phyloP scores from a whole-genome alignment of 169 alveolate species.

The Eimeria zaria region DNA sequence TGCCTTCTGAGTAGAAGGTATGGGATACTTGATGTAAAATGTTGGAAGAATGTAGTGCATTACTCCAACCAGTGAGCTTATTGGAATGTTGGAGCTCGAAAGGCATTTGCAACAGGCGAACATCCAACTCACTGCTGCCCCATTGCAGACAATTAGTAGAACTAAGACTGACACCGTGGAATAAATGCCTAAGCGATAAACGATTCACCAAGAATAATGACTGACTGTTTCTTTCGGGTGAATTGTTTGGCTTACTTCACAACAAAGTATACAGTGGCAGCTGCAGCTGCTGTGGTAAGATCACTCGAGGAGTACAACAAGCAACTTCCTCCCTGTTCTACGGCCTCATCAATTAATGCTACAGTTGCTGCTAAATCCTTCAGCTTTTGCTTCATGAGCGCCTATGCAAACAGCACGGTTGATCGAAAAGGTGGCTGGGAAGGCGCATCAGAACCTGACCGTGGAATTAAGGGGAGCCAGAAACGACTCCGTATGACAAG shows the following conservation, averaged over 20 bases:
- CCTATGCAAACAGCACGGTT: not conserved
- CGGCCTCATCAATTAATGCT: conserved; percentile 53
- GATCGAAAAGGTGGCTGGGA: not conserved
- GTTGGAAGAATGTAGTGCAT: too few species aligned
- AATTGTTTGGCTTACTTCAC: conserved; percentile 24
- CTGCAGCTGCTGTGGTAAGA: conserved; percentile 45
- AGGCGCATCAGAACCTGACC: not conserved
- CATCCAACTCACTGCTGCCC: too few species aligned
- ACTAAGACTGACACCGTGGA: too few species aligned
- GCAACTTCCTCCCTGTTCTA: conserved; percentile 70
- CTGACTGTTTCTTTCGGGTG: not conserved
- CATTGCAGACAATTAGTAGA: too few species aligned
- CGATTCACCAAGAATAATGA: not conserved
- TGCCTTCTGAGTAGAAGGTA: not conserved
- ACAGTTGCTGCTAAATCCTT: conserved; percentile 32
- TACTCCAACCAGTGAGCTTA: too few species aligned
- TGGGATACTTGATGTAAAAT: not conserved
- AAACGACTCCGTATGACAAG: not conserved
- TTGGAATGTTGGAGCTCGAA: not conserved
- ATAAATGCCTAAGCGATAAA: not conserved
- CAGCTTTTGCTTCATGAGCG: not conserved
- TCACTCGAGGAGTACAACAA: conserved; percentile 24
- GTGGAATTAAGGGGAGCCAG: not conserved
- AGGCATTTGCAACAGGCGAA: too few species aligned
- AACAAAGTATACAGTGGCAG: conserved; percentile 29